Evolutionary conservation across 192 early-diverging fungal species (phyloP).

Genomic region (Gaertneriomyces semiglobifer): DNA sequence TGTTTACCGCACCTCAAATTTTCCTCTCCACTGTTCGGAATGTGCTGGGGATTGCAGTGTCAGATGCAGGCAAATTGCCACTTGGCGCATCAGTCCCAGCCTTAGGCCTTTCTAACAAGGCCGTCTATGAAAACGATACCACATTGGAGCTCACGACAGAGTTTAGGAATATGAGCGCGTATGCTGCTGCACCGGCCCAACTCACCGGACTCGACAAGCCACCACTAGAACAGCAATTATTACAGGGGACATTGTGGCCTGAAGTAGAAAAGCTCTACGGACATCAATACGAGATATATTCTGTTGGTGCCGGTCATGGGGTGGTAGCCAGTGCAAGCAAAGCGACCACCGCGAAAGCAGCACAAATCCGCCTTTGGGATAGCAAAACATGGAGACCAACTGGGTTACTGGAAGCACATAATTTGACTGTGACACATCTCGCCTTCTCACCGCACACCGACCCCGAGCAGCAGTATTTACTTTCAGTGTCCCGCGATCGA

Average conservation of each 20-base stretch:
- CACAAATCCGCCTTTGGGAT: slow-evolving; percentile 67
- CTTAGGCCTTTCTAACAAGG: slow-evolving; percentile 94
- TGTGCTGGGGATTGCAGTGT: too few species aligned
- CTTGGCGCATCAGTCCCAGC: slow-evolving; percentile 81
- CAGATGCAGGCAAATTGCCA: slow-evolving; percentile 38
- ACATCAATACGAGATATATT: slow-evolving; percentile 90
- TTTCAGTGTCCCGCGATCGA: slow-evolving; percentile 85
- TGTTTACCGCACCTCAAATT: slow-evolving; percentile 79
- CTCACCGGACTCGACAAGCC: slow-evolving; percentile 41
- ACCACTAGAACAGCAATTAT: slow-evolving; percentile 86
- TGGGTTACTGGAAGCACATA: slow-evolving; percentile 55
- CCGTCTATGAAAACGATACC: slow-evolving; percentile 50
- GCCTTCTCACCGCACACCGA: slow-evolving; percentile 57
- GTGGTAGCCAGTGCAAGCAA: slow-evolving; percentile 74
- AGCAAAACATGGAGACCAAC: slow-evolving; percentile 64
- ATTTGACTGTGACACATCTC: slow-evolving; percentile 79
- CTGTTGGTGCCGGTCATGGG: slow-evolving; percentile 67
- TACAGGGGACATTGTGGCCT: slow-evolving; percentile 92
- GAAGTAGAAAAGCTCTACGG: slow-evolving; percentile 95
- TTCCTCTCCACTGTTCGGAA: slow-evolving; percentile 48
- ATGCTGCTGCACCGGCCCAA: slow-evolving; percentile 28
- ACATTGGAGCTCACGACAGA: not conserved
- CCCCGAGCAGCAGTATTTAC: slow-evolving; percentile 61
- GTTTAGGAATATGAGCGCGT: slow-evolving; percentile 32
- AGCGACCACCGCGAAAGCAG: slow-evolving; percentile 53